Evolutionary conservation across 129 eudicot species (phyloP).

Genomic region (Escallonia rubra): DNA sequence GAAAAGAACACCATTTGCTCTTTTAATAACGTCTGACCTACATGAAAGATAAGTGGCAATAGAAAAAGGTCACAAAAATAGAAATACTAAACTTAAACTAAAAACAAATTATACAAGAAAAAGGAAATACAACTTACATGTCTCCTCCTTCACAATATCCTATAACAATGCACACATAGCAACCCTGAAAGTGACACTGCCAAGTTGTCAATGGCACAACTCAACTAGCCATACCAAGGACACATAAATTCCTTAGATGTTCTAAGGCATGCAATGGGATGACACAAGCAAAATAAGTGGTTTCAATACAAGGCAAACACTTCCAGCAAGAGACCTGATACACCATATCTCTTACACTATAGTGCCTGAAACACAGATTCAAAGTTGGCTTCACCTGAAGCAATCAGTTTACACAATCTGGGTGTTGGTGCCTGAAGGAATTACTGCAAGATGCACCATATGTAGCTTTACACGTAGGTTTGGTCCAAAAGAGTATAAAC

Average conservation of each 20-base stretch:
- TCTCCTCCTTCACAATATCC: conserved; percentile 98
- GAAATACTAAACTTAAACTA: not conserved
- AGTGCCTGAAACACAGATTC: too few species aligned
- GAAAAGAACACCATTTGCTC: conserved; percentile 71
- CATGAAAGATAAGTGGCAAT: conserved; percentile 19
- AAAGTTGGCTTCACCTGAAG: too few species aligned
- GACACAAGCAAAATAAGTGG: not conserved
- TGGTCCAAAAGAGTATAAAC: too few species aligned
- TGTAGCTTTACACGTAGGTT: too few species aligned
- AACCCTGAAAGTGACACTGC: conserved; percentile 56
- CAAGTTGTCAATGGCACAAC: conserved; percentile 7
- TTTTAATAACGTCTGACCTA: conserved; percentile 85
- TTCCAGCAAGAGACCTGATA: not conserved
- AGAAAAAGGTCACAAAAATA: conserved; percentile 9
- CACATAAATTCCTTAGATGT: not conserved
- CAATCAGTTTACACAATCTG: too few species aligned
- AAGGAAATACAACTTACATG: conserved; percentile 52
- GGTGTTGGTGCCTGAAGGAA: too few species aligned
- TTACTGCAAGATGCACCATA: too few species aligned
- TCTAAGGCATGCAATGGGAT: not conserved
- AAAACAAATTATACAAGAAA: not conserved
- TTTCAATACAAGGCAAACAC: conserved; percentile 1
- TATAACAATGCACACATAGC: conserved; percentile 92
- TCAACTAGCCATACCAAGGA: not conserved
- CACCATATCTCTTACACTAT: too few species aligned